Percentiles rank a stretch among this genome's conserved stretches.
phyloP scores from a whole-genome alignment of 148 eudicot species.

The Cornus controversa region DNA sequence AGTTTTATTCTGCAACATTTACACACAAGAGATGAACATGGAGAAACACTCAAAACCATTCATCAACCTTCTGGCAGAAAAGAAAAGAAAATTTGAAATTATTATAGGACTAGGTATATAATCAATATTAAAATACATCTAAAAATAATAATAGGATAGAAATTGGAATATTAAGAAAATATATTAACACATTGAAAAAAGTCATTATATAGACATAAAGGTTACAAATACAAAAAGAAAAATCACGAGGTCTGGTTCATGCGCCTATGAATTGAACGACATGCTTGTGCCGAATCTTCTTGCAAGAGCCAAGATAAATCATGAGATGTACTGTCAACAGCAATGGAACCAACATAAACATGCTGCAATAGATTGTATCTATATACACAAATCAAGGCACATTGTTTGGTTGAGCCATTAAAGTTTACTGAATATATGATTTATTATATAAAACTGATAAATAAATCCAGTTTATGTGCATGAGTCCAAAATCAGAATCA shows the following conservation, averaged over 20 bases:
- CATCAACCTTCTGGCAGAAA: not conserved
- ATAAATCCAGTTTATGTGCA: not conserved
- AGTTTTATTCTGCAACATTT: not conserved
- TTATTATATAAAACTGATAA: not conserved
- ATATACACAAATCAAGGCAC: not conserved
- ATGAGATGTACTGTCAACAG: constrained; percentile 2
- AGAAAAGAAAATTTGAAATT: not conserved
- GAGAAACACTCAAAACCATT: not conserved
- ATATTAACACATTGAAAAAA: not conserved
- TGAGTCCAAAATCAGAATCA: not conserved
- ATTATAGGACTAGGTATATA: not conserved
- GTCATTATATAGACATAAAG: not conserved
- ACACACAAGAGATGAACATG: not conserved
- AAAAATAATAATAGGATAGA: not conserved
- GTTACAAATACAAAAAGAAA: not conserved
- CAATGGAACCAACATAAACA: constrained; percentile 1
- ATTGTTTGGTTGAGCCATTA: not conserved
- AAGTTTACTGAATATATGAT: not conserved
- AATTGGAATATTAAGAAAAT: not conserved
- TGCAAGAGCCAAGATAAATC: constrained; percentile 32
- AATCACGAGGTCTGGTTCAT: constrained; percentile 53
- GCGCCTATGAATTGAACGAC: constrained; percentile 69
- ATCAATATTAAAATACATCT: too few relatives aligned
- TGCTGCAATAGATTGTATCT: not conserved
- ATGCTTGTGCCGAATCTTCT: constrained; percentile 64